phyloP scores from a whole-genome alignment of 352 stramenopile genomes.

The Globisporangium paroecandrum region DNA sequence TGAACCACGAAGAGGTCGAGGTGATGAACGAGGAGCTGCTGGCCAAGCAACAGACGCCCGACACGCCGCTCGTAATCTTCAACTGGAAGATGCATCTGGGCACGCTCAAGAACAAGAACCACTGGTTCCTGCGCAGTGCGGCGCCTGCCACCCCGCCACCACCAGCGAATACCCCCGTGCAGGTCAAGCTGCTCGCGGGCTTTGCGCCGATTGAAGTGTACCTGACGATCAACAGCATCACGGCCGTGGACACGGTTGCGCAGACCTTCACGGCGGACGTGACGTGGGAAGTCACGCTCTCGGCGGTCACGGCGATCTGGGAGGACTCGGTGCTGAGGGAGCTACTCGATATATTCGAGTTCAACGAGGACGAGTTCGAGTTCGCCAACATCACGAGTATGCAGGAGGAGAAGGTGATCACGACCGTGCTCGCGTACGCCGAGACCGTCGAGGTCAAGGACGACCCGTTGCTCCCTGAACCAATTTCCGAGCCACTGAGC shows the following conservation, averaged over 20 bases:
- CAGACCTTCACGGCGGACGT: conserved; percentile 50
- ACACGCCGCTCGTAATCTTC: conserved; percentile 32
- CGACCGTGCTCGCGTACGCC: conserved; percentile 26
- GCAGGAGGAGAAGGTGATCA: conserved; percentile 31
- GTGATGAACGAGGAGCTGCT: conserved; percentile 17
- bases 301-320: conserved; percentile 34
- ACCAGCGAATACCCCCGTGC: conserved; percentile 6
- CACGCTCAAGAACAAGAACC: conserved; percentile 30
- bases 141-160: background rate
- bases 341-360: conserved; percentile 37
- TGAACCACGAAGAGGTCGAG: conserved; percentile 40
- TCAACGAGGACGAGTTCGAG: conserved; percentile 39
- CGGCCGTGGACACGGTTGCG: conserved; percentile 35
- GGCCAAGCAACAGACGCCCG: conserved; percentile 24
- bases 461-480: conserved; percentile 22
- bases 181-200: conserved; percentile 29
- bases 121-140: conserved; percentile 45
- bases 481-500: conserved; percentile 22
- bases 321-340: conserved; percentile 40
- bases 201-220: conserved; percentile 34
- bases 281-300: conserved; percentile 42
- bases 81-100: conserved; percentile 59
- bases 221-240: conserved; percentile 39
- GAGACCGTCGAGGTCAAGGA: conserved; percentile 24
- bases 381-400: conserved; percentile 42